Base-by-base conservation (phyloP, 2,329 filamentous ascomycete genomes). In the Fusarium falciforme region DNA sequence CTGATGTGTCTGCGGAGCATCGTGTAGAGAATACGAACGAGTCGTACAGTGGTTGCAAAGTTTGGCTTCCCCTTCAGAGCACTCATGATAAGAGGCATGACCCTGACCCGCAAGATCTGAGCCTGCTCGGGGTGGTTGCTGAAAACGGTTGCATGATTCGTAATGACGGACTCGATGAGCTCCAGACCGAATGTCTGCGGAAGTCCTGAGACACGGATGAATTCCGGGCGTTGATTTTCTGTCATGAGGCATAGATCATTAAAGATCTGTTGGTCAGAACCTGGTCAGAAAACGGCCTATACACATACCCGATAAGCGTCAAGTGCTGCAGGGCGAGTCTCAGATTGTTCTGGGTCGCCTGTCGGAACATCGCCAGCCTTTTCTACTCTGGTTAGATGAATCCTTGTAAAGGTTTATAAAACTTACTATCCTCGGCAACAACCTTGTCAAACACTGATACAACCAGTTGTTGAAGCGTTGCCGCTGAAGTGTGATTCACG, bases 371-470 rank as follows among this genome's bases (percentile, higher is more conserved):
- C 88, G 5, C 87, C 81, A 8, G 73, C 76, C 54, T 81, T 84
- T 75, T 84, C 86, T 88, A 57, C 35, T 33, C 6, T 8, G 8
- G 62, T 79, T 55, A 82, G 73, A 61, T 40, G 7, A 49, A 2
- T 25, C 2, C n/a, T 52, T 22, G 14, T 2, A 17, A 11, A 16
- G 9, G 0, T 22, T 10, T 9, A 20, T 14, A 14, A 58, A 14
- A 87, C 90, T 81, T 83, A 93, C 92, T 92, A 80, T 98, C 95
- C 85, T 98, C 95, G 7, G 86, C 85, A 1, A 92, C 89, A 2
- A 98, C 94, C 81, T 97, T 96, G 81, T 98, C 96, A 82, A 98
- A 98, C 0, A 98, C 93, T 1, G 94, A 93, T 35, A 96, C 94
- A 9, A 98, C 92, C 16, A 99, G 89, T 82, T 98, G 96, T 83